phyloP scores from a whole-genome alignment of 1,284 basidiomycete genomes.

The Marasmius fiardii region DNA sequence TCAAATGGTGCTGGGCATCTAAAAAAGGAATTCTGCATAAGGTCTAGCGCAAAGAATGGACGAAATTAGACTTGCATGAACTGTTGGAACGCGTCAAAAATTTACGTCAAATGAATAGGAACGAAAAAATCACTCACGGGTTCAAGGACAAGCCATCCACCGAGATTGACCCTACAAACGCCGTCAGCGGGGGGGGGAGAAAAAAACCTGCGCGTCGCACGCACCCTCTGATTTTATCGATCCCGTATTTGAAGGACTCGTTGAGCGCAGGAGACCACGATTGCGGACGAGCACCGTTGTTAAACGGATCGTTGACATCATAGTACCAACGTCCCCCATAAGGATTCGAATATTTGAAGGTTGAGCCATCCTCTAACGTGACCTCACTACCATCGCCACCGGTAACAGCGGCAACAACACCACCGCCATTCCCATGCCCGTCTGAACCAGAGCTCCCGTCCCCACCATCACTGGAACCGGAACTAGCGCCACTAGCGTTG shows the following conservation, averaged over 20 bases:
- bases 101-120: slow-evolving; percentile 10
- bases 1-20: slow-evolving; percentile 76
- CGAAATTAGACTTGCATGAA: slow-evolving; percentile 46
- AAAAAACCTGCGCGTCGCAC: slow-evolving; percentile 23
- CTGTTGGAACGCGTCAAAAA: slow-evolving; percentile 25
- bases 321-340: slow-evolving; percentile 78
- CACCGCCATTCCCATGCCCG: background rate
- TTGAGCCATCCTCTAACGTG: slow-evolving; percentile 67
- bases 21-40: slow-evolving; percentile 29
- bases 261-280: slow-evolving; percentile 83
- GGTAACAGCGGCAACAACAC: slow-evolving; percentile 34
- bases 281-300: slow-evolving; percentile 73
- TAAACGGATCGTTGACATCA: slow-evolving; percentile 78
- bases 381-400: slow-evolving; percentile 72
- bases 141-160: slow-evolving; percentile 90
- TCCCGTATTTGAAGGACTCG: slow-evolving; percentile 78
- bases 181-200: background rate
- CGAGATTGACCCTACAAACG: slow-evolving; percentile 74
- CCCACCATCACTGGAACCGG: slow-evolving; percentile 14
- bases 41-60: background rate
- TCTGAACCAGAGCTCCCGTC: slow-evolving; percentile 8
- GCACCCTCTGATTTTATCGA: slow-evolving; percentile 74
- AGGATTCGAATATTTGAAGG: slow-evolving; percentile 71
- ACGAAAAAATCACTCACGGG: slow-evolving; percentile 67
- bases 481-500: slow-evolving; percentile 17